Evolutionary conservation across 306 rosid species (phyloP), one percentile per base, ranked within the genome.

Genomic region (Inga leiocalycina): DNA sequence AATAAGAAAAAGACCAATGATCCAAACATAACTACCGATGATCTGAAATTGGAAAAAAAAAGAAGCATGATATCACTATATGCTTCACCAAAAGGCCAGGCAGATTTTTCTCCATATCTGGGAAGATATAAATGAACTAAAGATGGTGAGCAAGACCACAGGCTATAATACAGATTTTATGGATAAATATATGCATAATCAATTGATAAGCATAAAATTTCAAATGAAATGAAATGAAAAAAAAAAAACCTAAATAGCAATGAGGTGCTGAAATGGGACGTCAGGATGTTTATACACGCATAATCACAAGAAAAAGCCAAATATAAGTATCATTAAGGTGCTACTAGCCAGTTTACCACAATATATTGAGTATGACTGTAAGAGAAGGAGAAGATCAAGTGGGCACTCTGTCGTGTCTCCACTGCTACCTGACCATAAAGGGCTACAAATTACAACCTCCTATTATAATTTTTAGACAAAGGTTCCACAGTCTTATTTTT

Each of bases 1-100:
- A 17, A 35, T 13, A 75, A 37, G 41, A 39, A 77, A 79, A 16
- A 71, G 64, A 20, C 59, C 43, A 81, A 70, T 57, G 49, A 52
- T 35, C 44, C 15, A 24, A 75, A 34, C 39, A 74, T 8, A 77
- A 39, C 16, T 22, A 59, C 10, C 71, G 81, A 10, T 78, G 62
- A 49, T 69, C 52, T 66, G 34, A 45, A 41, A 34, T 44, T 39
- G 6, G 1, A 19, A 56, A 56, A 20, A 16, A 30, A 22, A 64
- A 10, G 30, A 5, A 30, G 13, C 71, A 45, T 35, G 52, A 45
- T 43, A 65, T 39, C 74, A 56, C 27, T 13, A 41, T 41, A 76
- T 30, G 49, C 39, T 74, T 66, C 56, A 65, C 32, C 22, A 49
- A 32, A 65, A 37, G 14, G 17, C 39, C 15, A 48, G 44, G 44